A percentile compares a stretch with the other conserved stretches of the same genome.
These are phyloP conservation scores for Musa itinerans DNA, from an alignment of 176 grass and related monocot genomes.

Conservation along the genomic window DNA sequence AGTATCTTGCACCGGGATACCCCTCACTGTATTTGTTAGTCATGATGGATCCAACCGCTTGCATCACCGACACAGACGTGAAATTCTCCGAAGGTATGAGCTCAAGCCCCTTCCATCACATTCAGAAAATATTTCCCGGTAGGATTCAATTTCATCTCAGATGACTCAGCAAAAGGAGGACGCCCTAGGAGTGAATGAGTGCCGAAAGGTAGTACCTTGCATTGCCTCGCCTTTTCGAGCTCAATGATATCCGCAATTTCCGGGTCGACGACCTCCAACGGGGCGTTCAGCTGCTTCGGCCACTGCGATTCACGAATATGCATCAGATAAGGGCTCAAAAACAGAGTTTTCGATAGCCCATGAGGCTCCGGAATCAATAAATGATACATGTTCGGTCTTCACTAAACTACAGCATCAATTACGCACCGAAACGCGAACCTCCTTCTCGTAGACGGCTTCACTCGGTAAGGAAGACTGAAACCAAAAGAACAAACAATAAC, in stretches of 20 bases:
- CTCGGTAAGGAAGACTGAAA: slow-evolving; percentile 5
- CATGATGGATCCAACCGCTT: slow-evolving; percentile 96
- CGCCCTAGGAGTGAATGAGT: neutral
- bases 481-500: neutral
- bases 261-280: slow-evolving; percentile 76
- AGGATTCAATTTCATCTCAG: slow-evolving; percentile 10
- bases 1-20: slow-evolving; percentile 97
- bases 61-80: slow-evolving; percentile 92
- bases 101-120: slow-evolving; percentile 61
- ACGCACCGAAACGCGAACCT: slow-evolving; percentile 48
- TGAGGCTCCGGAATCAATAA: neutral
- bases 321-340: neutral
- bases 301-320: slow-evolving; percentile 40
- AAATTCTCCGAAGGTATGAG: slow-evolving; percentile 99
- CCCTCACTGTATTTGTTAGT: slow-evolving; percentile 99
- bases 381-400: neutral
- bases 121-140: neutral
- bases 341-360: neutral
- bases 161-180: neutral
- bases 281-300: slow-evolving; percentile 77
- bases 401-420: neutral
- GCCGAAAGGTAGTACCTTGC: slow-evolving; percentile 52
- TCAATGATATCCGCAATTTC: slow-evolving; percentile 89
- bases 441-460: slow-evolving; percentile 22
- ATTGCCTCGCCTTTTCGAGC: slow-evolving; percentile 92